phyloP scores from a whole-genome alignment of 305 asterid species.

The Fraxinus greggii region DNA sequence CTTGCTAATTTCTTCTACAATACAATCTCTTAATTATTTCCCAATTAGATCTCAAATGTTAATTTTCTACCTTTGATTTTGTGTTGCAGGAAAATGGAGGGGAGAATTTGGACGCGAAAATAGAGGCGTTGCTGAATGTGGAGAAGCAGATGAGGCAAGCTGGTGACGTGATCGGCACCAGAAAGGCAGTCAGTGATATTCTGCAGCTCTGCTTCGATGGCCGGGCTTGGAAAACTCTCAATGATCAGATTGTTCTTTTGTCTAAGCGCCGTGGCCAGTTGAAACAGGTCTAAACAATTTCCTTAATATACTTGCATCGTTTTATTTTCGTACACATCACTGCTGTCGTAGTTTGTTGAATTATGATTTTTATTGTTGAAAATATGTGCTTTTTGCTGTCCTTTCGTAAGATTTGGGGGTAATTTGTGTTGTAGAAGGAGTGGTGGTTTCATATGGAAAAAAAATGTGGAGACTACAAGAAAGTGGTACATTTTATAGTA shows the following conservation, averaged over 20 bases:
- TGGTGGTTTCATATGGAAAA: background rate
- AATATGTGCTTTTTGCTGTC: background rate
- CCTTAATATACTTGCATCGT: background rate
- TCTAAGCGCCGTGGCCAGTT: slow-evolving; percentile 99
- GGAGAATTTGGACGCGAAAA: slow-evolving; percentile 66
- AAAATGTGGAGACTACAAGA: background rate
- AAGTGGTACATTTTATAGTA: background rate
- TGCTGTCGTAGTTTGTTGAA: slow-evolving; percentile 1
- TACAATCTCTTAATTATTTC: background rate
- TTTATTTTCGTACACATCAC: background rate
- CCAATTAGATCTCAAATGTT: slow-evolving; percentile 25
- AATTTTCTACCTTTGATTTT: background rate
- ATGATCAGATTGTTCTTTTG: slow-evolving; percentile 80
- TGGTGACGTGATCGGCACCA: slow-evolving; percentile 83
- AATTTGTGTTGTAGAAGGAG: background rate
- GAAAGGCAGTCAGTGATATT: slow-evolving; percentile 83
- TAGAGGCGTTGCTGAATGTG: slow-evolving; percentile 74
- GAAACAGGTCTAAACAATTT: slow-evolving; percentile 57
- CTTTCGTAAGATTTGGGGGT: background rate
- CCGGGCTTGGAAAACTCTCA: slow-evolving; percentile 79
- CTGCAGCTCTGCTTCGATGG: slow-evolving; percentile 87
- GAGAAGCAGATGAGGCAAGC: slow-evolving; percentile 95
- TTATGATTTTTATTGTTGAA: slow-evolving; percentile 8
- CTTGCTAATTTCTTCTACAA: background rate
- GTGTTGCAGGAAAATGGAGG: slow-evolving; percentile 65